Evolutionary conservation across 768 basidiomycete species (phyloP).

Genomic region (Clitopilus passeckerianus): DNA sequence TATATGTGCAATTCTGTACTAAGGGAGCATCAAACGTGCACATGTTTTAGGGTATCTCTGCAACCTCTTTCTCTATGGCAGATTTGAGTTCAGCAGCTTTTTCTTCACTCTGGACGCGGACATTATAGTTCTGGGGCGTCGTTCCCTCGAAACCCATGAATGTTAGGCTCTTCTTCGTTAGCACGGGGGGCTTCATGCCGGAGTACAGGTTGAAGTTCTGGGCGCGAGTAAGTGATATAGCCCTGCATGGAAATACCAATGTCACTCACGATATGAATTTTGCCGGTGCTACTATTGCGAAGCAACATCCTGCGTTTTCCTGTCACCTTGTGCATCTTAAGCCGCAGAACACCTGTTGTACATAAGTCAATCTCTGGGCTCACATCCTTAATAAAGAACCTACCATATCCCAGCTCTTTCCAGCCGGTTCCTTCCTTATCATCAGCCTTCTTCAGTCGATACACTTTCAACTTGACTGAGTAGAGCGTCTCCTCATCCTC

Average conservation of each 20-base stretch:
- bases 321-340: constrained; percentile 72
- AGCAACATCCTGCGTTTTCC: constrained; percentile 56
- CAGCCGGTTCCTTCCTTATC: constrained; percentile 43
- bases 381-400: constrained; percentile 14
- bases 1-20: background rate
- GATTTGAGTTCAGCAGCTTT: constrained; percentile 53
- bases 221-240: constrained; percentile 4
- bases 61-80: constrained; percentile 60
- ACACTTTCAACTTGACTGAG: constrained; percentile 57
- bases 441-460: constrained; percentile 46
- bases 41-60: constrained; percentile 24
- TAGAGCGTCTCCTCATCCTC: constrained; percentile 71
- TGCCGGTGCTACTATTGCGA: constrained; percentile 71
- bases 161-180: constrained; percentile 47
- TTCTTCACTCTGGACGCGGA: constrained; percentile 57
- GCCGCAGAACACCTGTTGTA: constrained; percentile 52
- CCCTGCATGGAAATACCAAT: background rate
- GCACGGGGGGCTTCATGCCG: constrained; percentile 44
- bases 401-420: constrained; percentile 67
- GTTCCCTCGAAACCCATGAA: constrained; percentile 70
- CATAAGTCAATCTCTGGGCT: background rate
- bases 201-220: constrained; percentile 74
- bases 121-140: constrained; percentile 51
- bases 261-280: constrained; percentile 62
- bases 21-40: background rate